Base-by-base conservation (phyloP, 2,329 filamentous ascomycete genomes). In the Venturia asperata region DNA sequence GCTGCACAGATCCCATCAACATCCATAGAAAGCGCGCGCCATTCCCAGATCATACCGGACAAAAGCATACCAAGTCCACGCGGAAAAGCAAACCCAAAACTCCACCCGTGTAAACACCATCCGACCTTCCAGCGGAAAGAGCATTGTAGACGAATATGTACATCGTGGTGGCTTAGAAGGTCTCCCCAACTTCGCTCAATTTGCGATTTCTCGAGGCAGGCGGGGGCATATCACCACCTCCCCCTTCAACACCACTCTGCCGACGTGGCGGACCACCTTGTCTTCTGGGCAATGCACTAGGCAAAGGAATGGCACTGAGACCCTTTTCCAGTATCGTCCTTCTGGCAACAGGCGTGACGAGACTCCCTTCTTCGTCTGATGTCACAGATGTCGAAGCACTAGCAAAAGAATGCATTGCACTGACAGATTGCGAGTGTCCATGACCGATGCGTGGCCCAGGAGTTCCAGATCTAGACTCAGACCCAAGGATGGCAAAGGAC, bases 141-240 rank as follows among this genome's bases (percentile, higher is more conserved):
- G 47, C 21, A 27, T 27, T 52, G 9, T 5, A 52, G 24, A 27
- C 21, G 11, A 52, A 27, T 27, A 27, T 27, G 47, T 49, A 62
- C 27, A 61, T 5, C 37, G 24, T 34, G 39, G 39, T 62, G 17
- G 37, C n/a, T 52, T 49, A 65, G 27, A 61, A 65, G 9, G 64
- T 65, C 41, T 65, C 64, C 61, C 64, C 64, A 37, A 61, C 75
- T 66, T 82, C 81, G 72, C 77, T 82, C 70, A 82, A 75, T 70
- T 81, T 81, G 68, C 81, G 75, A 64, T 79, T 78, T 66, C 78
- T 73, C 64, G 76, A 76, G 11, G 80, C 77, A 21, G 79, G 79
- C 39, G 79, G 77, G 1, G 71, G 72, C 77, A 81, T 82, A 67
- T 45, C 71, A 69, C 66, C 71, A 68, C 56, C 75, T 66, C 30